phyloP scores from a whole-genome alignment of 1,139 yeast species.

The Scheffersomyces lignicola region DNA sequence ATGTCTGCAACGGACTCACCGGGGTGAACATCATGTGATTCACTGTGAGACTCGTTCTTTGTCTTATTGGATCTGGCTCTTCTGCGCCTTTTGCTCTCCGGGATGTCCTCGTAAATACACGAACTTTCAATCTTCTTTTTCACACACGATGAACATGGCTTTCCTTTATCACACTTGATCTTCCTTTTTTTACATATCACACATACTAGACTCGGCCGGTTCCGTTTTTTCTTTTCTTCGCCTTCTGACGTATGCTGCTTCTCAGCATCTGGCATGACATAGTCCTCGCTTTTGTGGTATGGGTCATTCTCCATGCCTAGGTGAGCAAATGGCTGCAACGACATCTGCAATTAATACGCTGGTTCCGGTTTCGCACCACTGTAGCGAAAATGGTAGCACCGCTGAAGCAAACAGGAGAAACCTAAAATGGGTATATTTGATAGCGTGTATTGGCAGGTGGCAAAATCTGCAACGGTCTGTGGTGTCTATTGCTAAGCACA shows the following conservation, averaged over 20 bases:
- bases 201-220: constrained; percentile 38
- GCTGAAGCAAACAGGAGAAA: too few species aligned
- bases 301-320: too few species aligned
- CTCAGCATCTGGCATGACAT: too few species aligned
- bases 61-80: constrained; percentile 1
- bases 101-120: constrained; percentile 13
- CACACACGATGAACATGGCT: constrained; percentile 43
- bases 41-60: constrained; percentile 1
- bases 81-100: neutral
- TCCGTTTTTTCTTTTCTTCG: constrained; percentile 22
- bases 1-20: neutral
- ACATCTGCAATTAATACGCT: too few species aligned
- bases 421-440: too few species aligned
- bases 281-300: too few species aligned
- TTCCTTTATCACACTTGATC: constrained; percentile 42
- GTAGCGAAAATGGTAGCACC: too few species aligned
- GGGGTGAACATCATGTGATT: neutral
- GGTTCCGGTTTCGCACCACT: too few species aligned
- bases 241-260: neutral
- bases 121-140: constrained; percentile 19
- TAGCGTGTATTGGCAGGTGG: too few species aligned
- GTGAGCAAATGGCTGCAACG: too few species aligned
- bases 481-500: too few species aligned
- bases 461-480: too few species aligned
- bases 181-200: constrained; percentile 40